Base-by-base conservation (phyloP, 1,284 basidiomycete species). In the Bondarzewia mesenterica region DNA sequence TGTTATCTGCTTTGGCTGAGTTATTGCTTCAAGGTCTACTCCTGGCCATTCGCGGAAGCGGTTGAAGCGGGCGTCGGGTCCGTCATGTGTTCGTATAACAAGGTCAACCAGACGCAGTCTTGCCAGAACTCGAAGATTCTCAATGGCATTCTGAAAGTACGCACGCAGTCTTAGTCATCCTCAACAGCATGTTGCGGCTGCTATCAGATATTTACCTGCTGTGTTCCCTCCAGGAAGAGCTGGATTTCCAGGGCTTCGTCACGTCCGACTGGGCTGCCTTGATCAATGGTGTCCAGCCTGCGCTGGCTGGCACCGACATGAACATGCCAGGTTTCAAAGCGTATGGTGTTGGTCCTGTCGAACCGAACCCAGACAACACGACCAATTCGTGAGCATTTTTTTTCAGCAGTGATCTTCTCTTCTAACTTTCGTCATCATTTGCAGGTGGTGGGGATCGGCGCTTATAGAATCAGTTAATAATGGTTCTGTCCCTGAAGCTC, bases 81-180 rank as follows among this genome's bases (percentile, higher is more conserved):
- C 15, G 63, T 77, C 50, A 78, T 77, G 75, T 77, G 70, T 52
- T 65, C 68, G 1, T 76, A 75, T 60, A 69, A 63, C 47, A 47
- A 55, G 40, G 63, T 79, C 61, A 80, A 80, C 59, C 68, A 69
- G 32, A 74, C 73, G 1, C 68, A 70, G 10, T 65, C 72, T 2
- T 79, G 76, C 56, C 66, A 74, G 58, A 76, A 74, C 57, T 60
- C 64, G 36, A 63, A 71, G 45, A 54, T 71, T 10, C 63, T 78
- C 51, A 80, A 78, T 59, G 61, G 66, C 15, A 59, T 78, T 12
- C 62, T 81, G 50, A 80, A 81, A 23, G 44, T 23, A 22, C 27
- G 16, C 7, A 12, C 29, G 4, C 29, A n/a, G 12, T 7, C 29
- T 7, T 15, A 15, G 10, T 32, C 4, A 4, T 15, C 3, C 29